A percentile compares a stretch with the other conserved stretches of the same genome.
phyloP scores from a whole-genome alignment of 495 filamentous ascomycete species.

The Xylaria palmicola region DNA sequence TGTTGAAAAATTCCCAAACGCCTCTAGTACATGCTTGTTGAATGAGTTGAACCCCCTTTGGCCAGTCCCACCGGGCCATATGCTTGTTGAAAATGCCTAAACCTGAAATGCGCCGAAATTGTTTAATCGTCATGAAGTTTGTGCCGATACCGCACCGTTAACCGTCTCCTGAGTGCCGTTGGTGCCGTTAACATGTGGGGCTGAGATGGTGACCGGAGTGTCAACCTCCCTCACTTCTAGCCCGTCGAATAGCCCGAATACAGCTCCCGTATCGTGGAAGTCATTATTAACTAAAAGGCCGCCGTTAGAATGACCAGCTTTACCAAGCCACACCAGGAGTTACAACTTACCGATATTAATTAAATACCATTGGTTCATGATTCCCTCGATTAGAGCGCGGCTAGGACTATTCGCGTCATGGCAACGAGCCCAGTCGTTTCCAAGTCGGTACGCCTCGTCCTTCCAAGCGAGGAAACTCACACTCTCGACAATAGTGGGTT shows the following conservation, averaged over 20 bases:
- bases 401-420: slow-evolving; percentile 76
- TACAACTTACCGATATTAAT: slow-evolving; percentile 84
- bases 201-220: slow-evolving; percentile 25
- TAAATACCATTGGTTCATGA: slow-evolving; percentile 90
- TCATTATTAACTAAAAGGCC: slow-evolving; percentile 88
- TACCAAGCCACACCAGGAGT: not conserved
- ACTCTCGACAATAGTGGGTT: slow-evolving; percentile 98
- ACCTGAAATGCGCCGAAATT: slow-evolving; percentile 26
- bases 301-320: not conserved
- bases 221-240: slow-evolving; percentile 68
- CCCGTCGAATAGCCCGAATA: slow-evolving; percentile 85
- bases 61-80: slow-evolving; percentile 20
- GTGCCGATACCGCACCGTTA: slow-evolving; percentile 8
- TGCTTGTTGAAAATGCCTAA: slow-evolving; percentile 38
- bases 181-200: slow-evolving; percentile 6
- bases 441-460: slow-evolving; percentile 92
- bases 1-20: slow-evolving; percentile 36
- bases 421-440: slow-evolving; percentile 91
- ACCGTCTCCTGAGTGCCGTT: slow-evolving; percentile 26
- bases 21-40: slow-evolving; percentile 35
- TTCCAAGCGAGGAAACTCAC: slow-evolving; percentile 99
- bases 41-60: slow-evolving; percentile 30
- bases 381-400: slow-evolving; percentile 71
- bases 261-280: slow-evolving; percentile 73
- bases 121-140: slow-evolving; percentile 14